Evolutionary conservation across 2,329 filamentous ascomycete species (phyloP), one percentile per base, ranked within the genome.

Genomic region (Cladophialophora immunda): DNA sequence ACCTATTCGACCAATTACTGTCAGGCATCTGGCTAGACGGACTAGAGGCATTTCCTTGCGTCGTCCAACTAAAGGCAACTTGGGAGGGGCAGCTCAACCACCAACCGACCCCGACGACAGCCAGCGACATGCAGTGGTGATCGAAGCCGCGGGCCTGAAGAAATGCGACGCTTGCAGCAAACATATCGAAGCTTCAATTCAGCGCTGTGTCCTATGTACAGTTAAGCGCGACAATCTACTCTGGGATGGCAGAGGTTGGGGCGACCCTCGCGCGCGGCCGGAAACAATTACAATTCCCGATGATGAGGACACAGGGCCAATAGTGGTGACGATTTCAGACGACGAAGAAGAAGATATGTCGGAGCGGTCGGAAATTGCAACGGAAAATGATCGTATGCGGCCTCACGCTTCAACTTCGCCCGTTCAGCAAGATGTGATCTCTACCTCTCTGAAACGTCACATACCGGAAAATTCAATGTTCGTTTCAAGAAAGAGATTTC

Each of bases 291-390:
- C 45, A 11, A 50, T 50, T 50, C 27, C 45, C 19, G 19, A 25
- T 19, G 30, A 22, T 76, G 68, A 29, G 65, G 59, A 13, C 64
- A 66, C 41, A 45, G 57, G 22, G 7, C 38, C 34, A n/a, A 36
- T 4, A 6, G 22, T 25, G 45, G 13, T 50, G 13, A 50, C 45
- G 22, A 50, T 27, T 50, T 50, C 45, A 3, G 45, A 27, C 22
- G 45, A 27, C 19, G 9, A 50, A 25, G 45, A 50, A 9, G 9
- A 50, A 25, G 45, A 50, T 11, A 17, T 8, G 8, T 11, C 45
- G 11, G 22, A 50, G 8, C 5, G 13, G 27, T 25, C 27, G 45
- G 17, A 50, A 25, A 50, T 15, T 5, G 45, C 8, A 50, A 50
- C 7, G 9, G 19, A 27, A 50, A 27, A 11, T 25, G 8, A 27